Base-by-base conservation (phyloP, 257 asterid genomes). In the Forsythia viridissima region DNA sequence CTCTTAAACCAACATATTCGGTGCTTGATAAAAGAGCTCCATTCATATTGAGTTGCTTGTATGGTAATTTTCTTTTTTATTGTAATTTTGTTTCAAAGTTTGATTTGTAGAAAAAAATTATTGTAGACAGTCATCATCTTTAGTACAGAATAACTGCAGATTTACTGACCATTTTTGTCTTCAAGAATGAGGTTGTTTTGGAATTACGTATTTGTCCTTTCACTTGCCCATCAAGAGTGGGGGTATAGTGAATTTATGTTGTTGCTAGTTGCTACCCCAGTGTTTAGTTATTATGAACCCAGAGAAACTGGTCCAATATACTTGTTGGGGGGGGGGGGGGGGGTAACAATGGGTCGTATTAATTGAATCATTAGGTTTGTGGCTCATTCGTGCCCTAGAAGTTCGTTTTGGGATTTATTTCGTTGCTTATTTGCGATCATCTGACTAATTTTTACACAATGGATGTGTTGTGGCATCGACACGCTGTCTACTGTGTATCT, bases 1-100 rank as follows among this genome's bases (percentile, higher is more conserved):
- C 85, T 85, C 92, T 90, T 85, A 79, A 85, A 77, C 85, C 91
- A 82, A 79, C 76, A 59, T 78, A 13, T 79, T 72, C 73, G 4
- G 41, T 39, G 63, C 46, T 57, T 61, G 76, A 39, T 48, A 48
- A 78, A 72, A 73, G 71, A 44, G 88, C 75, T 74, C 84, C 76
- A 48, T 42, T 20, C 74, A 84, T 82, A 72, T 55, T 75, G 52
- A 42, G n/a, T 83, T 78, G 70, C 77, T 79, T 73, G 70, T 79
- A 55, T 75, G 40, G 34, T 30, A 30, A 6, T 42, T 5, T 36
- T 13, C 43, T 39, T 61, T 74, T 36, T 41, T 36, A 34, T 42
- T 21, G 40, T 71, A 42, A n/a, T 18, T 80, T 63, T 12, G 6
- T 52, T 69, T 24, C 75, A 20, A 20, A 39, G 16, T 37, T 41